Percentiles rank a stretch among this genome's conserved stretches.
Evolutionary conservation across 768 basidiomycete species (phyloP).

Genomic region (Naganishia vishniacii): DNA sequence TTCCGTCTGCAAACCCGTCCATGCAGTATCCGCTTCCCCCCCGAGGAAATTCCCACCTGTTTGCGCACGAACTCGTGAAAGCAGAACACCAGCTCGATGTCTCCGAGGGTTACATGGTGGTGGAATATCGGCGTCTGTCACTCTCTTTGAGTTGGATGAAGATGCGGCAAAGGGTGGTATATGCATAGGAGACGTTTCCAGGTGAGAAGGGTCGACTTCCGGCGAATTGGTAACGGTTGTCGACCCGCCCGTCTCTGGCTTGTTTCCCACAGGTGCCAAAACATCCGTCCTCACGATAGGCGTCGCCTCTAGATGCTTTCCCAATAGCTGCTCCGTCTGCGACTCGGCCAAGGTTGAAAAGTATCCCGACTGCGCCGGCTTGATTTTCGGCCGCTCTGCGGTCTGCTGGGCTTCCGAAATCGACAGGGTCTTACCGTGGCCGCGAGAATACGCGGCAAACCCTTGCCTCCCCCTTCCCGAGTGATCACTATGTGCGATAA

Average conservation of each 20-base stretch:
- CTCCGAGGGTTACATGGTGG: slow-evolving; percentile 40
- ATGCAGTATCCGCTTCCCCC: slow-evolving; percentile 19
- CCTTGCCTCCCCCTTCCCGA: background rate
- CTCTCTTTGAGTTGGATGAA: background rate
- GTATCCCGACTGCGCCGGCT: slow-evolving; percentile 13
- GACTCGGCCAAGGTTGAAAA: background rate
- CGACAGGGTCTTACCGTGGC: background rate
- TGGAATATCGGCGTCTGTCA: slow-evolving; percentile 31
- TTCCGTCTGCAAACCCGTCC: slow-evolving; percentile 22
- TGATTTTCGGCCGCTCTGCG: background rate
- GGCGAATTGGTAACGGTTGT: slow-evolving; percentile 4
- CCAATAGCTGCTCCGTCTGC: background rate
- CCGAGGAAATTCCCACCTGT: background rate
- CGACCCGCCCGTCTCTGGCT: background rate
- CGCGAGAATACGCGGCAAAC: background rate
- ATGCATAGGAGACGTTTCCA: background rate
- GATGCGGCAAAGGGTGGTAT: background rate
- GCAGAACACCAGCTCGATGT: slow-evolving; percentile 41
- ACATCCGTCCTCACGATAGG: background rate
- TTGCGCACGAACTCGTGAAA: slow-evolving; percentile 38
- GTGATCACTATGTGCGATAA: background rate
- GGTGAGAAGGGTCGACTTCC: background rate
- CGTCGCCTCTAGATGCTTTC: background rate
- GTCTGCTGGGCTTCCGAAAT: background rate
- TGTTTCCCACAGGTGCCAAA: background rate